Percentiles rank a stretch among this genome's conserved stretches.
These are phyloP conservation scores for Termitomyces sp. DNA, from an alignment of 768 basidiomycete species.

Conservation along the genomic window DNA sequence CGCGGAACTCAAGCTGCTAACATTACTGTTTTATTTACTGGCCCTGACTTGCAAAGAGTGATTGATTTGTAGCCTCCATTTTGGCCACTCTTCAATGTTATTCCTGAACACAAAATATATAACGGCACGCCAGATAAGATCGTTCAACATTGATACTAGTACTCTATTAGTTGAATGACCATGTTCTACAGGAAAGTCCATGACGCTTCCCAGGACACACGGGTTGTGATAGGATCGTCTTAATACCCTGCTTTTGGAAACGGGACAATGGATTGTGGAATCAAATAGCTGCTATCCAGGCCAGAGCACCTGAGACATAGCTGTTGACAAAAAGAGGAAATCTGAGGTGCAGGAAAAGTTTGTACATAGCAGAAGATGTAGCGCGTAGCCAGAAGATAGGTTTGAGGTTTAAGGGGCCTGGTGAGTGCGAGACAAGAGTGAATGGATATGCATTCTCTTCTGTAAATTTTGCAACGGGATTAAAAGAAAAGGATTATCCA, in stretches of 20 bases:
- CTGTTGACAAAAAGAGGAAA: not conserved
- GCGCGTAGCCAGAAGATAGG: slow-evolving; percentile 66
- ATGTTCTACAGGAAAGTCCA: not conserved
- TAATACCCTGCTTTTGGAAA: slow-evolving; percentile 54
- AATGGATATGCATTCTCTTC: slow-evolving; percentile 21
- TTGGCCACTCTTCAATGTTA: no score
- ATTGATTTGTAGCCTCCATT: no score
- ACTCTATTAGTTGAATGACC: no score
- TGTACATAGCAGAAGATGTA: slow-evolving; percentile 52
- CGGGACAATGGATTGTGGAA: slow-evolving; percentile 63
- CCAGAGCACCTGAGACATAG: slow-evolving; percentile 52
- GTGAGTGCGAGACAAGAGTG: not conserved
- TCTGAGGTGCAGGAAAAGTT: not conserved
- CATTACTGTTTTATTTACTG: not conserved
- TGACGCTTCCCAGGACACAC: slow-evolving; percentile 22
- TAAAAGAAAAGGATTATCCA: slow-evolving; percentile 42
- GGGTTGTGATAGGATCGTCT: slow-evolving; percentile 62
- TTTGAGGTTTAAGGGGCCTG: slow-evolving; percentile 36
- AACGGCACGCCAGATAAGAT: no score
- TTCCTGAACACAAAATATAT: no score
- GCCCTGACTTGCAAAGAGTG: no score
- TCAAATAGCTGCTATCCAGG: slow-evolving; percentile 60
- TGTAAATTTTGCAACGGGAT: slow-evolving; percentile 59
- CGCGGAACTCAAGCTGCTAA: not conserved
- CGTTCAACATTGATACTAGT: no score